phyloP scores from a whole-genome alignment of 129 eudicot genomes.

The Flaveria bidentis region DNA sequence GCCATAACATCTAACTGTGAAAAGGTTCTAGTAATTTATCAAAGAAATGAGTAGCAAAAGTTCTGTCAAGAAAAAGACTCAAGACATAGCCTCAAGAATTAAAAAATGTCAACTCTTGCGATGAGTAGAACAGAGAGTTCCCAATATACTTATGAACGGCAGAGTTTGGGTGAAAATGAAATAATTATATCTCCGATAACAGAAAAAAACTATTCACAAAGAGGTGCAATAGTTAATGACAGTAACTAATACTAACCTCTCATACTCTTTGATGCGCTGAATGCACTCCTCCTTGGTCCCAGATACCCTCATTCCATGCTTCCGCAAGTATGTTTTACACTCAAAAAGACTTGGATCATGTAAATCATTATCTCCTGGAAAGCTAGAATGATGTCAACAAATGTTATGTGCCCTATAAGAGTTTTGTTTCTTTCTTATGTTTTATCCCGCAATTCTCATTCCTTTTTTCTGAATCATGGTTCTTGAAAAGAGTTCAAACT shows the following conservation, averaged over 20 bases:
- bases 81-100: background rate
- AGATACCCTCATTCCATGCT: conserved; percentile 60
- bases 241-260: conserved; percentile 54
- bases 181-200: background rate
- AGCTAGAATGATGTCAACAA: conserved; percentile 22
- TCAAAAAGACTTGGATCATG: conserved; percentile 49
- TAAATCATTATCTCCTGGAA: conserved; percentile 53
- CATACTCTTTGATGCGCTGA: conserved; percentile 67
- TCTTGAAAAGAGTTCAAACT: conserved; percentile 9
- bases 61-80: background rate
- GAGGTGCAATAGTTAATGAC: conserved; percentile 7
- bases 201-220: background rate
- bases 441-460: background rate
- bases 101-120: background rate
- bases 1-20: background rate
- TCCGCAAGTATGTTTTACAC: conserved; percentile 62
- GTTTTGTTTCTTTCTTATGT: background rate
- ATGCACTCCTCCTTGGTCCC: conserved; percentile 76
- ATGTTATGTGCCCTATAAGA: background rate
- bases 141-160: conserved; percentile 1
- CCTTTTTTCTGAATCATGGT: background rate
- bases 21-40: background rate
- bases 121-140: background rate
- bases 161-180: background rate
- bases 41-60: background rate